Conservation (phyloP, 257 asterid genomes). For the Nicotiana obtusifolia region DNA sequence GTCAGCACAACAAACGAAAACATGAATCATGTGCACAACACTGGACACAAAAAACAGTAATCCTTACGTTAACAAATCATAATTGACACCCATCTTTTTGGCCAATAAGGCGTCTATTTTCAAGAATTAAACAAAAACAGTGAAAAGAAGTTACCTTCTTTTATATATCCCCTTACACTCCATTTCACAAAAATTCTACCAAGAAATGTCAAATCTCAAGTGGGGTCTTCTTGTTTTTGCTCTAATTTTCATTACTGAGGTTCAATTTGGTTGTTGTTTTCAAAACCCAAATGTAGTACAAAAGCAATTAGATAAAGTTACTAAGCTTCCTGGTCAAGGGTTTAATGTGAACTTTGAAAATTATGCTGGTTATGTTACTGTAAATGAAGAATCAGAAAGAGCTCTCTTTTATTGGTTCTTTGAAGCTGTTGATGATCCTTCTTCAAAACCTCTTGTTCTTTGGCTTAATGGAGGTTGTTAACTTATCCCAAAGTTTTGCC, state of each 20-base stretch:
- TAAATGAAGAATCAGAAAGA: conserved; percentile 63
- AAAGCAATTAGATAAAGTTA: conserved; percentile 56
- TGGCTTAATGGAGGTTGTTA: conserved; percentile 95
- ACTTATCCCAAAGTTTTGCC: background rate
- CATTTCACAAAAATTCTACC: background rate
- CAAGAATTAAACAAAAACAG: background rate
- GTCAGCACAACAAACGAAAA: background rate
- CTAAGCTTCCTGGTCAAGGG: conserved; percentile 65
- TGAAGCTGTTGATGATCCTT: conserved; percentile 80
- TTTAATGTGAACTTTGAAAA: conserved; percentile 71
- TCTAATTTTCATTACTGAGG: conserved; percentile 17
- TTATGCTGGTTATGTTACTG: conserved; percentile 72
- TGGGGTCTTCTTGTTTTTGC: conserved; percentile 38
- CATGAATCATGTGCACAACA: background rate
- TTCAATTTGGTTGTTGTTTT: conserved; percentile 23
- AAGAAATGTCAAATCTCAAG: conserved; percentile 42
- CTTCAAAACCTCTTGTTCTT: conserved; percentile 85
- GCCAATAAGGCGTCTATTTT: background rate
- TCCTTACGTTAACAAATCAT: background rate
- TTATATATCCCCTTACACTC: background rate
- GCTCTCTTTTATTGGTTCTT: conserved; percentile 87
- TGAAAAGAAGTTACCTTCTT: background rate
- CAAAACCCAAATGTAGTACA: conserved; percentile 25
- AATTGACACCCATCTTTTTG: background rate
- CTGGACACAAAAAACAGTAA: background rate